A percentile compares a stretch with the other conserved stretches of the same genome.
These are phyloP conservation scores for Ascosphaera acerosa DNA, from an alignment of 2,329 filamentous ascomycete genomes.

Conservation along the genomic window DNA sequence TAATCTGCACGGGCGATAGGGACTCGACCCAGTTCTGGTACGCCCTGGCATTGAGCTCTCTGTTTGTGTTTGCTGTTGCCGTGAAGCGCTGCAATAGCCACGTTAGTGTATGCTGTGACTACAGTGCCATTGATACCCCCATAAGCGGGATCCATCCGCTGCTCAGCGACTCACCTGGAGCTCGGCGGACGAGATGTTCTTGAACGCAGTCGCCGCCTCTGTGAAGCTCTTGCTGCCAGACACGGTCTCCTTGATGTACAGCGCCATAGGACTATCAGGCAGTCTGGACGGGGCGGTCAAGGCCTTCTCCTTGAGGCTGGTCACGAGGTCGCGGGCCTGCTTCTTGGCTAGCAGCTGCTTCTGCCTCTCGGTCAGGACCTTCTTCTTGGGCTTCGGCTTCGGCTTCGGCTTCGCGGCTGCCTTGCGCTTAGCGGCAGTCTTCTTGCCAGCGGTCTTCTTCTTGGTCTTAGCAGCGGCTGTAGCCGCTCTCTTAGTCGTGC, in stretches of 20 bases:
- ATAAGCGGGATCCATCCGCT: neutral
- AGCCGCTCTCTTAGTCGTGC: no score
- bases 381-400: slow-evolving; percentile 9
- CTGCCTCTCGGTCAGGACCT: slow-evolving; percentile 12
- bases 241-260: slow-evolving; percentile 6
- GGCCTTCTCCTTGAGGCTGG: slow-evolving; percentile 13
- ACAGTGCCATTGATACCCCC: no score
- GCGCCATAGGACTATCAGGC: slow-evolving; percentile 8
- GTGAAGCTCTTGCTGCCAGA: slow-evolving; percentile 2
- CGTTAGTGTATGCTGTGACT: no score
- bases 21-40: slow-evolving; percentile 29
- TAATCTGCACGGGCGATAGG: slow-evolving; percentile 31
- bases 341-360: slow-evolving; percentile 9
- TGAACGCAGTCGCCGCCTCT: slow-evolving; percentile 10
- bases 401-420: slow-evolving; percentile 7
- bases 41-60: slow-evolving; percentile 17
- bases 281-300: slow-evolving; percentile 15
- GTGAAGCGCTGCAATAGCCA: slow-evolving; percentile 27
- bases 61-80: slow-evolving; percentile 24
- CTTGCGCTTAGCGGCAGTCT: slow-evolving; percentile 5
- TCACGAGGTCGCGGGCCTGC: slow-evolving; percentile 11
- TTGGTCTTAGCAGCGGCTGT: slow-evolving; percentile 5
- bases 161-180: slow-evolving; percentile 13
- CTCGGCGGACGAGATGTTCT: slow-evolving; percentile 11
- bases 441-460: slow-evolving; percentile 5